Evolutionary conservation across 2,329 filamentous ascomycete genomes (phyloP).

Genomic region (Chaetomium globosum): DNA sequence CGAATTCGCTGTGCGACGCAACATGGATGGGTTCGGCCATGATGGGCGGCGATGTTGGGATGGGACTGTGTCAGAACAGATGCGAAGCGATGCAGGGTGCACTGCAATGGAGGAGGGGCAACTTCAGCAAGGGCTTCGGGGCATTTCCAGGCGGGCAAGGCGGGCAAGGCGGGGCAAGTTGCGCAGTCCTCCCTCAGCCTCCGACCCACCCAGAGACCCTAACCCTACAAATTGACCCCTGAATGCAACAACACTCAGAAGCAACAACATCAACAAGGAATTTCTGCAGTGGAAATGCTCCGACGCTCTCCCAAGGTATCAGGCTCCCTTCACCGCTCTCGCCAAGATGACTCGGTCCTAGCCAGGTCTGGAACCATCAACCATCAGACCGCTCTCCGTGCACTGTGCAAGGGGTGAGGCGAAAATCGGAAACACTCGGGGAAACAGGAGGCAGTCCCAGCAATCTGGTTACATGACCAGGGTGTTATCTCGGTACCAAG

Average conservation of each 20-base stretch:
- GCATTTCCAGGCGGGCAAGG: background rate
- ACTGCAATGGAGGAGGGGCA: background rate
- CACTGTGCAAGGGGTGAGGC: background rate
- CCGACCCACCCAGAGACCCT: background rate
- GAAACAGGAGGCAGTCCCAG: background rate
- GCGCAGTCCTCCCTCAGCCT: too few species aligned
- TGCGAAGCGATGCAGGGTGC: constrained; percentile 4
- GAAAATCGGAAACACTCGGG: background rate
- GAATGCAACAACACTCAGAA: background rate
- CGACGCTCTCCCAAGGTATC: background rate
- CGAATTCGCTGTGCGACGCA: constrained; percentile 51
- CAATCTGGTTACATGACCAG: background rate
- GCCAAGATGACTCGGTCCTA: background rate
- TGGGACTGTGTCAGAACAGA: background rate
- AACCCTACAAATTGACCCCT: background rate
- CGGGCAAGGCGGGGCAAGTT: too few species aligned
- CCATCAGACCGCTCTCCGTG: background rate
- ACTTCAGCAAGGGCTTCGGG: background rate
- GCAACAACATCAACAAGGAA: background rate
- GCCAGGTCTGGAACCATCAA: background rate
- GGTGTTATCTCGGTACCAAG: background rate
- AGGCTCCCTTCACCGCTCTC: background rate
- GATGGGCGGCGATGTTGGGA: background rate
- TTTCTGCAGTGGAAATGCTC: background rate
- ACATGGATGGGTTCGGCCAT: constrained; percentile 43